Base-by-base conservation (phyloP, 2,329 filamentous ascomycete genomes). In the Verticillium alfalfae region DNA sequence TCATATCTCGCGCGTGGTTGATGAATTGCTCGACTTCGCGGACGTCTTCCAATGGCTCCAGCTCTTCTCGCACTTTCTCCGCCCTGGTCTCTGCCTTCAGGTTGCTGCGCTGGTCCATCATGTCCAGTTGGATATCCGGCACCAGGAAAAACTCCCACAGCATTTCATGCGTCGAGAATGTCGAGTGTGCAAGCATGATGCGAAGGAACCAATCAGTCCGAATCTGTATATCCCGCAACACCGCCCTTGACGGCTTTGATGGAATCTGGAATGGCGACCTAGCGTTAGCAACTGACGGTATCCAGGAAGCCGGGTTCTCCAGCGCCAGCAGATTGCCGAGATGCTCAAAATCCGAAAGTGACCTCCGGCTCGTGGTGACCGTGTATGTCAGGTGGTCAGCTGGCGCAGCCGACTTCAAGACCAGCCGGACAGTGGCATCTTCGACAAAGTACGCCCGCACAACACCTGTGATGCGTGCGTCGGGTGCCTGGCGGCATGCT, bases 121-220 rank as follows among this genome's bases (percentile, higher is more conserved):
- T 92, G 22, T 92, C 88, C 0, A 91, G 84, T 71, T 97, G 92
- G 58, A 99, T 86, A 67, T 99, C 95, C 1, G 95, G 95, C 13
- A 99, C 93, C 0, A 99, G 83, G 75, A 99, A 97, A 77, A 99
- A 99, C 70, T 99, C 95, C 96, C 95, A 99, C 2, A 99, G 83
- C 84, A 98, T 92, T 77, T 99, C 95, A 71, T 99, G 96, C 0
- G 92, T 97, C 0, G 92, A 86, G 71, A 99, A 97, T 0, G 95
- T 98, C 3, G 94, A 90, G 70, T 99, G 95, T 9, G 86, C 83
- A 34, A 99, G 82, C 65, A 99, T 83, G 18, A 93, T 92, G 66
- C 91, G 92, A 67, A 99, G 78, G 69, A 98, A 97, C 67, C 87
- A 89, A 74, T 99, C 92, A 22, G 97, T 86, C 16, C 90, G 87